Evolutionary conservation across 768 basidiomycete species (phyloP).

Genomic region (Gelatoporia subvermispora): DNA sequence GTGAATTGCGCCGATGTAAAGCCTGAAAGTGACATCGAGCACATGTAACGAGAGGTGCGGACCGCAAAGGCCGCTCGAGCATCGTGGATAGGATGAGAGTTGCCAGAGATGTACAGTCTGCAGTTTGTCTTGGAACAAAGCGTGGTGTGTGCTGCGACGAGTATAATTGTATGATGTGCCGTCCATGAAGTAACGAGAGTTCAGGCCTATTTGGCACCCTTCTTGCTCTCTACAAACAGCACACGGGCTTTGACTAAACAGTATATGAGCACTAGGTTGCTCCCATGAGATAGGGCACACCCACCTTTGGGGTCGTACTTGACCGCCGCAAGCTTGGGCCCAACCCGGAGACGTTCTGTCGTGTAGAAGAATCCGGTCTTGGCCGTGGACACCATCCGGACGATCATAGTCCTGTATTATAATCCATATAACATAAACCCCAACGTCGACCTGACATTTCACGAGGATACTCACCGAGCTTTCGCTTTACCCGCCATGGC

Average conservation of each 20-base stretch:
- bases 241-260: conserved; percentile 61
- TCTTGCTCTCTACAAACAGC: conserved; percentile 75
- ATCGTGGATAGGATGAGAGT: too few relatives aligned
- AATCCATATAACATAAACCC: too few relatives aligned
- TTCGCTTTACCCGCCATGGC: conserved; percentile 59
- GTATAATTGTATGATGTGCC: too few relatives aligned
- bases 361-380: conserved; percentile 93
- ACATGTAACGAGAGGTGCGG: too few relatives aligned
- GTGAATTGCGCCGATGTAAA: too few relatives aligned
- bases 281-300: conserved; percentile 20
- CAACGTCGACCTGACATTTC: too few relatives aligned
- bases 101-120: too few relatives aligned
- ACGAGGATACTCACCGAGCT: conserved; percentile 53
- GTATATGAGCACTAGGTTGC: neutral
- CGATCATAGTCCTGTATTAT: conserved; percentile 64
- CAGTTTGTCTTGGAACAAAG: too few relatives aligned
- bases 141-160: too few relatives aligned
- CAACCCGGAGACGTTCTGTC: conserved; percentile 66
- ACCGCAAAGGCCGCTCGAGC: too few relatives aligned
- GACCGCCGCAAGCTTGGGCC: conserved; percentile 80
- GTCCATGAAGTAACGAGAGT: too few relatives aligned
- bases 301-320: conserved; percentile 87
- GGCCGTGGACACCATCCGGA: conserved; percentile 86
- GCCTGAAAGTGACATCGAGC: too few relatives aligned
- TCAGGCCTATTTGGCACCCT: conserved; percentile 52